Evolutionary conservation across 2,329 filamentous ascomycete genomes (phyloP).

Genomic region (Pseudofabraea citricarpa): DNA sequence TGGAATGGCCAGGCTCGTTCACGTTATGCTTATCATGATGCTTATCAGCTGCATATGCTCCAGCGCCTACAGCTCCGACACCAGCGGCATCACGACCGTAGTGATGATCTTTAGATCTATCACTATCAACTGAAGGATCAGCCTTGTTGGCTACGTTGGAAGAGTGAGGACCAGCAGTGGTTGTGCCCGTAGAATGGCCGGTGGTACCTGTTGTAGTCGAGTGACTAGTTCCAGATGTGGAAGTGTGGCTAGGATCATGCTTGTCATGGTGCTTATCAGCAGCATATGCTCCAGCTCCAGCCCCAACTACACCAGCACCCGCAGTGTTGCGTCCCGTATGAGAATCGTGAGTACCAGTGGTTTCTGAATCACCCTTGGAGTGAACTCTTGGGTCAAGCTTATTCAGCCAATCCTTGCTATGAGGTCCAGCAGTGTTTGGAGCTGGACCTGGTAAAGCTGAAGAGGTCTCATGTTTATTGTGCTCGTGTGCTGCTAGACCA

Average conservation of each 20-base stretch:
- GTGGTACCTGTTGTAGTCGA: not conserved
- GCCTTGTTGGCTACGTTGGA: conserved; percentile 32
- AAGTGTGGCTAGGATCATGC: not conserved
- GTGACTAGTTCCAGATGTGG: not conserved
- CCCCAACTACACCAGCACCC: conserved; percentile 10
- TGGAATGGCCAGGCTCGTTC: not conserved
- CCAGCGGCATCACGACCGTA: conserved; percentile 13
- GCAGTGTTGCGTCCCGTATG: not conserved
- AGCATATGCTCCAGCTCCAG: conserved; percentile 6
- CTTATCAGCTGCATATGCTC: conserved; percentile 4
- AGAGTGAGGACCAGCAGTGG: conserved; percentile 20
- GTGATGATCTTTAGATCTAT: conserved; percentile 10
- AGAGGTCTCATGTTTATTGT: not conserved
- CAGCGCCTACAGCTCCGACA: conserved; percentile 9
- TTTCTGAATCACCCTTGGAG: conserved; percentile 5
- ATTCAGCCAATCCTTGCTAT: conserved; percentile 32
- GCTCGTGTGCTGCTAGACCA: not conserved
- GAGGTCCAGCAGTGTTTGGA: conserved; percentile 28
- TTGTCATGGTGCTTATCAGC: conserved; percentile 2
- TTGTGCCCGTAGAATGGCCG: conserved; percentile 15
- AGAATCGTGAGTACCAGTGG: conserved; percentile 3
- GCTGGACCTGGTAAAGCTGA: conserved; percentile 9
- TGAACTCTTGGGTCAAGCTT: conserved; percentile 35
- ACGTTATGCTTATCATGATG: not conserved
- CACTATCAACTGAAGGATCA: conserved; percentile 33